Percentiles rank a stretch among this genome's conserved stretches.
Evolutionary conservation across 225 moss, liverwort and hornwort species (phyloP).

Genomic region (Asterella californica): DNA sequence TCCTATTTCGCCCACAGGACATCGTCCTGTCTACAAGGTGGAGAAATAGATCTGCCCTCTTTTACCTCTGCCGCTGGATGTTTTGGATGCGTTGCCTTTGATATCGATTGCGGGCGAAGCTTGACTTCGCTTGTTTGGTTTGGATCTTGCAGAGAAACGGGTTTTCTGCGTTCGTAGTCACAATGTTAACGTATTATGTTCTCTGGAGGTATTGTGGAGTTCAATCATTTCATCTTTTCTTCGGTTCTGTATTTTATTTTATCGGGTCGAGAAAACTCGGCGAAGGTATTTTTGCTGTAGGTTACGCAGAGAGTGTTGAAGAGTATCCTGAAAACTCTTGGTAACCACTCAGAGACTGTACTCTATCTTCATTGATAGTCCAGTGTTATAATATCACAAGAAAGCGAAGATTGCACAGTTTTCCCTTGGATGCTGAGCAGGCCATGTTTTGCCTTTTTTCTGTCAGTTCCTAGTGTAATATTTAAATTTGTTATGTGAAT

Average conservation of each 20-base stretch:
- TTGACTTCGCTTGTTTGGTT: slow-evolving; percentile 9
- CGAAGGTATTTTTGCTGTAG: not conserved
- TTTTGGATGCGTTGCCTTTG: not conserved
- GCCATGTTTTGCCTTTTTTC: not conserved
- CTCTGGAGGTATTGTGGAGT: slow-evolving; percentile 51
- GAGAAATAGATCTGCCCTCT: not conserved
- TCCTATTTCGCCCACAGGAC: slow-evolving; percentile 85
- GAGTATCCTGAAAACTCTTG: not conserved
- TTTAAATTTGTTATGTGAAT: no score
- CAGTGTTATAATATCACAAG: no score
- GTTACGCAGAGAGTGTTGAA: not conserved
- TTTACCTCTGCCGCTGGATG: not conserved
- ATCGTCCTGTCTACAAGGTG: slow-evolving; percentile 91
- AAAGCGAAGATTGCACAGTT: not conserved
- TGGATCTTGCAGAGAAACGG: slow-evolving; percentile 71
- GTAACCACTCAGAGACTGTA: not conserved
- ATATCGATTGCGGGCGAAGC: not conserved
- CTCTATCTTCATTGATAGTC: not conserved
- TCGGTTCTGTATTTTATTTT: not conserved
- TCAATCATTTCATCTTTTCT: not conserved
- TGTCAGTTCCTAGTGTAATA: not conserved
- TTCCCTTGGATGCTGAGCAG: not conserved
- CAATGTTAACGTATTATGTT: slow-evolving; percentile 59
- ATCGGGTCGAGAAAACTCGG: not conserved
- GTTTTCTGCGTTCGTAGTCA: slow-evolving; percentile 64